Conservation (phyloP, 805 yeast species). For the Metschnikowia gelsemii region DNA sequence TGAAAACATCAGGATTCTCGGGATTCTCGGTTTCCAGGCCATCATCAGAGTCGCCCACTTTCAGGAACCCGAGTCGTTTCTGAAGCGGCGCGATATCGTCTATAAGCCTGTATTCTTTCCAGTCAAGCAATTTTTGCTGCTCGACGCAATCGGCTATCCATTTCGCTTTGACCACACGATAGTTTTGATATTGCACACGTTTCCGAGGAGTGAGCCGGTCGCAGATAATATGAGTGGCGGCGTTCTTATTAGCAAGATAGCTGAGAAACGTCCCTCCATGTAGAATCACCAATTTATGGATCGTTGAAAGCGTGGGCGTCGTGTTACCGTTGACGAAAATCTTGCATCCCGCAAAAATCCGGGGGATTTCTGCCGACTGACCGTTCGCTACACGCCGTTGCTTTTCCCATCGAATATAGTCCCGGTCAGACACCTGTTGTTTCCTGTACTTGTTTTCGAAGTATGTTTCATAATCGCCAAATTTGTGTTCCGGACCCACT, state of each 20-base stretch:
- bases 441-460: slow-evolving; percentile 58
- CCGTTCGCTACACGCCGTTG: slow-evolving; percentile 29
- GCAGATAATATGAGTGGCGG: slow-evolving; percentile 84
- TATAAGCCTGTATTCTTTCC: slow-evolving; percentile 65
- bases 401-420: slow-evolving; percentile 49
- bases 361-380: slow-evolving; percentile 16
- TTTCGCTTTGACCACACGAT: slow-evolving; percentile 73
- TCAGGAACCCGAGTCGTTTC: slow-evolving; percentile 29
- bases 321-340: slow-evolving; percentile 91
- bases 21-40: not conserved
- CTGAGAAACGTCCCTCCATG: slow-evolving; percentile 81
- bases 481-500: slow-evolving; percentile 44
- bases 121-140: slow-evolving; percentile 49
- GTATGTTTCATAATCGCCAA: slow-evolving; percentile 69
- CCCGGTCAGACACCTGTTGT: slow-evolving; percentile 59
- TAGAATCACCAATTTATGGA: slow-evolving; percentile 67
- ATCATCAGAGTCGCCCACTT: not conserved
- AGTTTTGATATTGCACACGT: slow-evolving; percentile 58
- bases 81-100: slow-evolving; percentile 57
- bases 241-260: slow-evolving; percentile 64
- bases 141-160: slow-evolving; percentile 76
- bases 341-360: slow-evolving; percentile 59
- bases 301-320: slow-evolving; percentile 67
- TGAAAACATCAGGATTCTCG: not conserved
- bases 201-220: slow-evolving; percentile 77